Percentiles rank a stretch among this genome's conserved stretches.
Conservation (phyloP, 2,329 filamentous ascomycete species). For the Phyllosticta paracitricarpa region DNA sequence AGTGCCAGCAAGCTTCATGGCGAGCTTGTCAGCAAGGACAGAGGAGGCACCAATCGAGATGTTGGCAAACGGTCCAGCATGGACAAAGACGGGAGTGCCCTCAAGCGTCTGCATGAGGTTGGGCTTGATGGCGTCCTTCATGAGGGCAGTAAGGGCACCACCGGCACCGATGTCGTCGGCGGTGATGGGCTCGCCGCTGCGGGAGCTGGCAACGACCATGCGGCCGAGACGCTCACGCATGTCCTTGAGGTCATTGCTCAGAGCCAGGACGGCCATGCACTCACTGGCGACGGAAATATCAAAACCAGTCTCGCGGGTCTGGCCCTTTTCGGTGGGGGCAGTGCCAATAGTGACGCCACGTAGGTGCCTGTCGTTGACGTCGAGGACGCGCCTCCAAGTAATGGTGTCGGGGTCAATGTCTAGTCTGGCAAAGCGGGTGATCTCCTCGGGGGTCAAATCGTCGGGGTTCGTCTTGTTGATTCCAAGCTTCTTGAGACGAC, state of each 20-base stretch:
- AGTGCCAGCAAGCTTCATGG: constrained; percentile 89
- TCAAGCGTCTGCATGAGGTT: constrained; percentile 98
- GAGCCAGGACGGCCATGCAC: constrained; percentile 94
- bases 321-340: constrained; percentile 82
- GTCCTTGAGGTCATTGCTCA: constrained; percentile 78
- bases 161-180: constrained; percentile 92
- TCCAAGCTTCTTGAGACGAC: constrained; percentile 85
- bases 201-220: constrained; percentile 91
- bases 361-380: constrained; percentile 94
- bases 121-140: constrained; percentile 98
- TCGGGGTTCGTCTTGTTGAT: constrained; percentile 92
- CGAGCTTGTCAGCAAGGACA: constrained; percentile 88
- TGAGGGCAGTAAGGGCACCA: constrained; percentile 83
- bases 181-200: constrained; percentile 78
- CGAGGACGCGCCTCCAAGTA: constrained; percentile 90
- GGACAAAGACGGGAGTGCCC: constrained; percentile 93
- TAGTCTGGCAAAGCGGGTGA: constrained; percentile 76
- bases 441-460: constrained; percentile 82
- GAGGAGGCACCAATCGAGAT: constrained; percentile 97
- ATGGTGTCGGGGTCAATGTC: constrained; percentile 97
- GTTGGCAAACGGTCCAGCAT: constrained; percentile 95
- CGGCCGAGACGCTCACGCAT: constrained; percentile 87
- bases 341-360: constrained; percentile 81
- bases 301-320: constrained; percentile 81
- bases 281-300: constrained; percentile 97